A percentile compares a stretch with the other conserved stretches of the same genome.
Evolutionary conservation across 2,329 filamentous ascomycete species (phyloP).

Genomic region (Drechslera avenae): DNA sequence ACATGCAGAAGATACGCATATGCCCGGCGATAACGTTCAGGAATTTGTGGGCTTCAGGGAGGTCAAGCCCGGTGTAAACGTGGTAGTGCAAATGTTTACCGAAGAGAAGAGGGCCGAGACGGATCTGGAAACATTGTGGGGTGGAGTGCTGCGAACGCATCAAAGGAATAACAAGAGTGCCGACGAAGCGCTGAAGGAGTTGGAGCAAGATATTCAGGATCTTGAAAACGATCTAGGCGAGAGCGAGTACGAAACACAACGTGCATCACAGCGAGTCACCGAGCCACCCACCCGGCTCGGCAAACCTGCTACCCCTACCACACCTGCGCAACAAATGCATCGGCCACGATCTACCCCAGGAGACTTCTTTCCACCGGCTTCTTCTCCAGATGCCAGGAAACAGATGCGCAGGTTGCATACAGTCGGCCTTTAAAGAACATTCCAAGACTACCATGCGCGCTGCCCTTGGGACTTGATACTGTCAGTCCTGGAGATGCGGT

Average conservation of each 20-base stretch:
- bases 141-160: conserved; percentile 52
- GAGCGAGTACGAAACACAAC: conserved; percentile 8
- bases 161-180: conserved; percentile 46
- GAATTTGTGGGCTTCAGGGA: conserved; percentile 79
- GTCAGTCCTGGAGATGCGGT: too few relatives aligned
- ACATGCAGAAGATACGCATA: conserved; percentile 46
- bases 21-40: conserved; percentile 47
- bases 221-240: conserved; percentile 23
- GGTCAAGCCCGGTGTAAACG: conserved; percentile 59
- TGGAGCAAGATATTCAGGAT: conserved; percentile 30
- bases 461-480: too few relatives aligned
- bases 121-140: conserved; percentile 70
- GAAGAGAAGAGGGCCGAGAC: conserved; percentile 71
- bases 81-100: conserved; percentile 75
- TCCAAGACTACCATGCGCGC: too few relatives aligned
- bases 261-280: neutral
- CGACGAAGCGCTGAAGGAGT: conserved; percentile 33
- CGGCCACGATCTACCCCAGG: conserved; percentile 28
- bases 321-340: conserved; percentile 23
- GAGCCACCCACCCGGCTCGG: neutral
- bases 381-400: conserved; percentile 9
- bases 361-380: conserved; percentile 35
- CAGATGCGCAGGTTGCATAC: conserved; percentile 38
- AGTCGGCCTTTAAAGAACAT: neutral
- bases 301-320: neutral